Evolutionary conservation across 208 protist species (phyloP), one percentile per base, ranked within the genome.

Genomic region (Wallacemonas collosoma): DNA sequence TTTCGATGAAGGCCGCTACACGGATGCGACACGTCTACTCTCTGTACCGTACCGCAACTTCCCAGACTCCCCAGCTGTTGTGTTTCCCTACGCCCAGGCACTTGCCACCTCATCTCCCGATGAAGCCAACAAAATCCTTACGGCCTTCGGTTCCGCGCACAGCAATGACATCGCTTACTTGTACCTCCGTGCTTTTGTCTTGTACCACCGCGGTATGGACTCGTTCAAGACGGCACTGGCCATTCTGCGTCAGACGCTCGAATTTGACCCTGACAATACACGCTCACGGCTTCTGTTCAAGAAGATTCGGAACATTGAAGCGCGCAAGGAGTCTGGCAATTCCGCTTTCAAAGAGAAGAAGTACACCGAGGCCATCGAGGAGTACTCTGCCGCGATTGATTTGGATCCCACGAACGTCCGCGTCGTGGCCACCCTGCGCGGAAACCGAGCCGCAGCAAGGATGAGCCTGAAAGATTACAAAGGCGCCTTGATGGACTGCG

Each of bases 381-480:
- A 79, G 64, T 97, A 97, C 79, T 83, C 82, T 14, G 60, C 76
- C 39, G 93, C 90, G 14, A 79, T 98, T 47, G 86, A 91, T 35
- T 55, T 91, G 57, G 94, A 98, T 72, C 76, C 81, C 12, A 75
- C 79, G 11, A 96, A 97, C 79, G 61, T 77, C 2, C 80, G 80
- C 71, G 84, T 96, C 77, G 85, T 89, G 61, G 80, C 90, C 57
- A 85, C 79, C 36, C 64, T 98, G 68, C 85, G 94, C 71, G 89
- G 89, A 53, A 98, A 98, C 77, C 86, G 91, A 50, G 94, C 95
- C 15, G 91, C 95, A 3, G 90, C 90, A 36, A 82, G 83, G 56
- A 95, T 95, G 82, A 85, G 90, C 73, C 69, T 95, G 39, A 93
- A 93, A 50, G 91, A 97, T 68, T 97, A 85, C 79, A 85, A 89